phyloP scores from a whole-genome alignment of 306 rosid genomes.

The Fagus sylvatica region DNA sequence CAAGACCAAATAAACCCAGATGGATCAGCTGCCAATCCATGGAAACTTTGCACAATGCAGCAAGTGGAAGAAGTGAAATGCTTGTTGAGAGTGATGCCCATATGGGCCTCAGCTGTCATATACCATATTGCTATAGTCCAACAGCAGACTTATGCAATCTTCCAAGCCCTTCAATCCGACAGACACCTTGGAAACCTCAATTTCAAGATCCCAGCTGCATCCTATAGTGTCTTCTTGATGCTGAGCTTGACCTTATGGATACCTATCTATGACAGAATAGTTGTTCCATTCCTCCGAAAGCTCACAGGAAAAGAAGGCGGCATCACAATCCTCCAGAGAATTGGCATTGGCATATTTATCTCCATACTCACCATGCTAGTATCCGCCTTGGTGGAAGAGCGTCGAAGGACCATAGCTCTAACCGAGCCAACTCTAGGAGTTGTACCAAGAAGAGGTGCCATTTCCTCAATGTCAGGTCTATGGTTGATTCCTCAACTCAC shows the following conservation, averaged over 20 bases:
- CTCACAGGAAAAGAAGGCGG: constrained; percentile 65
- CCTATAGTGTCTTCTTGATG: constrained; percentile 62
- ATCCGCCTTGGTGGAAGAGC: constrained; percentile 57
- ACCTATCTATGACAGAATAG: constrained; percentile 62
- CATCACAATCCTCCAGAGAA: constrained; percentile 73
- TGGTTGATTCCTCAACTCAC: constrained; percentile 73
- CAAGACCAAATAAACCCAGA: constrained; percentile 53
- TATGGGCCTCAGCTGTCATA: constrained; percentile 54
- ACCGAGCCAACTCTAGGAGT: constrained; percentile 48
- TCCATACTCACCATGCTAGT: constrained; percentile 45
- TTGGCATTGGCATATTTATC: constrained; percentile 68
- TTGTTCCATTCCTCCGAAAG: constrained; percentile 56
- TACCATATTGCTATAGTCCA: constrained; percentile 48
- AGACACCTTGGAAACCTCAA: constrained; percentile 45
- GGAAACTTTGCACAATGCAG: constrained; percentile 79
- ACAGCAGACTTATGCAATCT: constrained; percentile 55
- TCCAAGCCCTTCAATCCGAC: constrained; percentile 85
- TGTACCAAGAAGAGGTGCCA: constrained; percentile 60
- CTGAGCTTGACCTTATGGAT: constrained; percentile 60
- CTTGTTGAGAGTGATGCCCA: constrained; percentile 65
- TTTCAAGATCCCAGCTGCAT: constrained; percentile 71
- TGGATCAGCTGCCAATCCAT: constrained; percentile 71
- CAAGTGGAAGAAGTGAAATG: constrained; percentile 93
- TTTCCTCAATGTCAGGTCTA: constrained; percentile 74
- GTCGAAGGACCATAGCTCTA: constrained; percentile 50